Conservation (phyloP, 2,329 filamentous ascomycete genomes). For the Hysterium pulicare region DNA sequence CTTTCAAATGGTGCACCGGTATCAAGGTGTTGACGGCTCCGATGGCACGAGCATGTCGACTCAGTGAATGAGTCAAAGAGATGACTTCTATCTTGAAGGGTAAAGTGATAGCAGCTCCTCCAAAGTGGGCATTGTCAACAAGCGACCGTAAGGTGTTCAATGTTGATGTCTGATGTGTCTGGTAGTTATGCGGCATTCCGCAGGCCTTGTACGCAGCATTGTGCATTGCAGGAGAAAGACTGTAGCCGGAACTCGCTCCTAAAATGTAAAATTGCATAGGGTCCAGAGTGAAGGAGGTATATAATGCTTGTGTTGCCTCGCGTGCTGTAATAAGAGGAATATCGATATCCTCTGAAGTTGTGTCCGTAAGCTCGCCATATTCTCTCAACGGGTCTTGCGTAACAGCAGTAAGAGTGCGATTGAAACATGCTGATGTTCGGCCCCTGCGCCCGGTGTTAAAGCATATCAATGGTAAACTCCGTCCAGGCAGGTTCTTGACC, state of each 20-base stretch:
- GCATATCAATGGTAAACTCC: slow-evolving; percentile 55
- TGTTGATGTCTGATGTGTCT: slow-evolving; percentile 60
- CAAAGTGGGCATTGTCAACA: slow-evolving; percentile 64
- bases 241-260: slow-evolving; percentile 69
- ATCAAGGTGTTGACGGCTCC: slow-evolving; percentile 75
- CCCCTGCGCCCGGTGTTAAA: slow-evolving; percentile 65
- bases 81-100: slow-evolving; percentile 74
- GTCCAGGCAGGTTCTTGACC: slow-evolving; percentile 43
- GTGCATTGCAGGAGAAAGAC: slow-evolving; percentile 75
- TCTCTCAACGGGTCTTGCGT: slow-evolving; percentile 46
- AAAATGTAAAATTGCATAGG: slow-evolving; percentile 71
- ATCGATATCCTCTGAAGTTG: slow-evolving; percentile 30
- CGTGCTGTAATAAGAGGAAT: slow-evolving; percentile 56
- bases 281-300: slow-evolving; percentile 64
- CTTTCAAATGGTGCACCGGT: slow-evolving; percentile 60
- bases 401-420: slow-evolving; percentile 62
- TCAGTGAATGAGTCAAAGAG: slow-evolving; percentile 62
- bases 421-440: slow-evolving; percentile 64
- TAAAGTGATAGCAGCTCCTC: slow-evolving; percentile 67
- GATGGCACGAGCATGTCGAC: slow-evolving; percentile 69
- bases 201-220: slow-evolving; percentile 64
- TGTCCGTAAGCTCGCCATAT: slow-evolving; percentile 30
- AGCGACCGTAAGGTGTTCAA: slow-evolving; percentile 62
- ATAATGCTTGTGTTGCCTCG: slow-evolving; percentile 64
- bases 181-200: slow-evolving; percentile 67